These are phyloP conservation scores for Ailanthus altissimus DNA, from an alignment of 345 rosid genomes.

Conservation along the genomic window DNA sequence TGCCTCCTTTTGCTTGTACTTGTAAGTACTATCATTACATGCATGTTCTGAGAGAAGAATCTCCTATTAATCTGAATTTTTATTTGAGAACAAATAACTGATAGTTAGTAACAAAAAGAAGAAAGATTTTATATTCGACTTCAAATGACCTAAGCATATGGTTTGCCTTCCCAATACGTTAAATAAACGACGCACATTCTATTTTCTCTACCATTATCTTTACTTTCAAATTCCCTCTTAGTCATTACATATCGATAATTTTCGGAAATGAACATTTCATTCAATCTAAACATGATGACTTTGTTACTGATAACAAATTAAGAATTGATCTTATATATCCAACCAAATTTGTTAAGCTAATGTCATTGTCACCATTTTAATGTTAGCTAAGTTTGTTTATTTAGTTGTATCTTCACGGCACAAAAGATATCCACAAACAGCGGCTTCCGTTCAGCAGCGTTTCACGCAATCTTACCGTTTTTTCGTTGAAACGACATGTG, in stretches of 20 bases:
- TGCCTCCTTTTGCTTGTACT: background rate
- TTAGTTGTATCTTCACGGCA: background rate
- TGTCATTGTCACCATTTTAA: background rate
- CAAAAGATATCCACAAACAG: background rate
- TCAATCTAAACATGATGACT: background rate
- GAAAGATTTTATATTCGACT: too few species aligned
- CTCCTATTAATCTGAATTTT: background rate
- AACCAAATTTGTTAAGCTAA: background rate
- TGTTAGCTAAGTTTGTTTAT: background rate
- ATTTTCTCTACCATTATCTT: too few species aligned
- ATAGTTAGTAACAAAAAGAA: too few species aligned
- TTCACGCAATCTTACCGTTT: background rate
- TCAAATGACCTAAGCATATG: too few species aligned
- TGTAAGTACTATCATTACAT: background rate
- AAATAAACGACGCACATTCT: too few species aligned
- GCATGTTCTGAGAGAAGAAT: background rate
- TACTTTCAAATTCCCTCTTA: too few species aligned
- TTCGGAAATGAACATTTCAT: too few species aligned
- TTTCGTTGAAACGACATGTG: slow-evolving; percentile 9
- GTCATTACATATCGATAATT: too few species aligned
- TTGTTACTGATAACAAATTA: too few species aligned
- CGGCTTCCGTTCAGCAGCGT: slow-evolving; percentile 17
- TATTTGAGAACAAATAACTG: background rate
- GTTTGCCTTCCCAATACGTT: too few species aligned
- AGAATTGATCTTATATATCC: too few species aligned